These are phyloP conservation scores for Cystofilobasidium capitatum DNA, from an alignment of 768 basidiomycete species.

Conservation along the genomic window DNA sequence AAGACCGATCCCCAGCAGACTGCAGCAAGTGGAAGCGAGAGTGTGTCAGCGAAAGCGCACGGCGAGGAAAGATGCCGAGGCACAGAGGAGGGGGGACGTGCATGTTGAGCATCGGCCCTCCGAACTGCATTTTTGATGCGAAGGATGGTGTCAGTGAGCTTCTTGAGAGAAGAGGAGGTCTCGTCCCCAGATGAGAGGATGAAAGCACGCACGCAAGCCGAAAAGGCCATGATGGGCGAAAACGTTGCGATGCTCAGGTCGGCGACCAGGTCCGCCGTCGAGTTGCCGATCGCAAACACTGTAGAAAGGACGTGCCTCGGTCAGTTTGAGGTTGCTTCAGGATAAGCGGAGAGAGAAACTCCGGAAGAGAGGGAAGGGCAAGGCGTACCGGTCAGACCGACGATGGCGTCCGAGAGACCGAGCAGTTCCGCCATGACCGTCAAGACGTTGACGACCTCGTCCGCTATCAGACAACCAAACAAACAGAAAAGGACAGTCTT, in stretches of 20 bases:
- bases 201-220: slow-evolving; percentile 85
- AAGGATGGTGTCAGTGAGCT: not conserved
- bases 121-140: slow-evolving; percentile 24
- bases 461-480: too few relatives aligned
- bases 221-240: slow-evolving; percentile 88
- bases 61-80: not conserved
- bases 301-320: too few relatives aligned
- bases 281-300: slow-evolving; percentile 91
- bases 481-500: not conserved
- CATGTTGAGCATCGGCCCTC: slow-evolving; percentile 16
- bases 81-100: too few relatives aligned
- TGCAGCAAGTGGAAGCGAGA: too few relatives aligned
- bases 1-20: slow-evolving; percentile 68
- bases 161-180: slow-evolving; percentile 36
- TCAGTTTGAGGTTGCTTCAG: too few relatives aligned
- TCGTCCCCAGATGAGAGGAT: too few relatives aligned
- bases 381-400: slow-evolving; percentile 62
- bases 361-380: not conserved
- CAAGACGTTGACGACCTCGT: slow-evolving; percentile 22
- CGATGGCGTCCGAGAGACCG: slow-evolving; percentile 91
- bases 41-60: slow-evolving; percentile 39
- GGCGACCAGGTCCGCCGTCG: slow-evolving; percentile 89
- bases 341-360: too few relatives aligned
- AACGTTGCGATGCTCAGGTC: slow-evolving; percentile 93
- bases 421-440: slow-evolving; percentile 75